These are phyloP conservation scores for Mycena venus DNA, from an alignment of 768 basidiomycete species.

Conservation along the genomic window DNA sequence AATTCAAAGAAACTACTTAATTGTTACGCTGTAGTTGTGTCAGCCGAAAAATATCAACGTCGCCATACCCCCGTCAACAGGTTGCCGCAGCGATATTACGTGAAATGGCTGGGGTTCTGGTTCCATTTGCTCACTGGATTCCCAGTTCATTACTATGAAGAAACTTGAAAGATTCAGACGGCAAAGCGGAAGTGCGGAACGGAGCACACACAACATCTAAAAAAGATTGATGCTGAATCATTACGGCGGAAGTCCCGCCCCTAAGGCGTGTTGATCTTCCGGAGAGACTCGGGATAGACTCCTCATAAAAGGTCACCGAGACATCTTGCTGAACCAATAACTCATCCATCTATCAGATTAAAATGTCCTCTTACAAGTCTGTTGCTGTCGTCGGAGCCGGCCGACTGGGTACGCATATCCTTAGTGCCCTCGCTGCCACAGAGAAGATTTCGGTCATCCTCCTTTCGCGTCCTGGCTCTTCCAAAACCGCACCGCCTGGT, in stretches of 20 bases:
- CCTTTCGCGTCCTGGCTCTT: slow-evolving; percentile 25
- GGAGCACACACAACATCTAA: background rate
- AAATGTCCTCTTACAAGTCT: slow-evolving; percentile 10
- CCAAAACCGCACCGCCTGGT: slow-evolving; percentile 30
- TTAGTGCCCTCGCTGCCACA: slow-evolving; percentile 61
- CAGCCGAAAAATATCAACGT: background rate
- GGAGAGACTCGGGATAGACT: background rate
- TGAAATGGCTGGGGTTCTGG: background rate
- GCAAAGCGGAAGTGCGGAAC: background rate
- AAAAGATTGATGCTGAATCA: background rate
- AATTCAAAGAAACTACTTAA: too few species aligned
- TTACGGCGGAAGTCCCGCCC: background rate
- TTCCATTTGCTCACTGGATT: background rate
- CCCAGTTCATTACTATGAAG: background rate
- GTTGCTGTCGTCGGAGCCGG: slow-evolving; percentile 20
- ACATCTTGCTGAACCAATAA: background rate
- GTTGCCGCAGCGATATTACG: background rate
- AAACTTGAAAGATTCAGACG: background rate
- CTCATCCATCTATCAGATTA: background rate
- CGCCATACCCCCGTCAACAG: background rate
- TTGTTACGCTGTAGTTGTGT: too few species aligned
- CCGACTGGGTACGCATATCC: slow-evolving; percentile 38
- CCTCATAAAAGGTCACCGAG: background rate
- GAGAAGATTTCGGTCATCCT: slow-evolving; percentile 43
- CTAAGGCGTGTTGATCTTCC: background rate